A percentile compares a stretch with the other conserved stretches of the same genome.
These are phyloP conservation scores for Chalciporus piperatus DNA, from an alignment of 768 basidiomycete species.

Conservation along the genomic window DNA sequence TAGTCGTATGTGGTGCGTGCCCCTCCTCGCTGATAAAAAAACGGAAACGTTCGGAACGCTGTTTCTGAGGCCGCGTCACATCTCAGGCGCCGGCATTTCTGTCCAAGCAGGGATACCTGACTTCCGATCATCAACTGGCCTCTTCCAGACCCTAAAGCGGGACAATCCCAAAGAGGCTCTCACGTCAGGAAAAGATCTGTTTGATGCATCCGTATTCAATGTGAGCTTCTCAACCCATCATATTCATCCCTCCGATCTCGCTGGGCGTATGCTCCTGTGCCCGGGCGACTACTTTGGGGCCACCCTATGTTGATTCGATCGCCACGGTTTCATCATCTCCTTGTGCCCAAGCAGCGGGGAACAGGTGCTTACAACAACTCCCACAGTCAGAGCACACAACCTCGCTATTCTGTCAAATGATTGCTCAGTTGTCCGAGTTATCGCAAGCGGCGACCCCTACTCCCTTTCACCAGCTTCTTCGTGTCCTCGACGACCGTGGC, in stretches of 20 bases:
- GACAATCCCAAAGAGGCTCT: constrained; percentile 73
- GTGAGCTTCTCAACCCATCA: constrained; percentile 41
- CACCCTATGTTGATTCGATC: neutral
- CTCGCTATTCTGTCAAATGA: constrained; percentile 84
- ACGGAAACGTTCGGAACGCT: constrained; percentile 7
- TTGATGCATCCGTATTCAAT: constrained; percentile 87
- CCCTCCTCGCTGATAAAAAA: constrained; percentile 9
- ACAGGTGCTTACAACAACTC: constrained; percentile 18
- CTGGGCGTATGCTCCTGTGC: neutral
- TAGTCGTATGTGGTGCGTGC: constrained; percentile 80
- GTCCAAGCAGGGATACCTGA: constrained; percentile 88
- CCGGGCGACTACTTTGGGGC: neutral
- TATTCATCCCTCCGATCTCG: constrained; percentile 4
- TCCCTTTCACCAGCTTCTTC: constrained; percentile 74
- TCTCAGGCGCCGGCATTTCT: constrained; percentile 81
- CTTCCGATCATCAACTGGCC: constrained; percentile 77
- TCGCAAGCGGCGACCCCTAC: constrained; percentile 75
- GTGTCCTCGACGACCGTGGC: constrained; percentile 69
- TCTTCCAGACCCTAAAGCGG: constrained; percentile 75
- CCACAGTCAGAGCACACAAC: constrained; percentile 71
- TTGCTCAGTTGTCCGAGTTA: constrained; percentile 73
- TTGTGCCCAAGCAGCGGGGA: constrained; percentile 1
- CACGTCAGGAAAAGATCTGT: constrained; percentile 80
- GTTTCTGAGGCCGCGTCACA: neutral
- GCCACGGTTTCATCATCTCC: neutral